Percentiles rank a stretch among this genome's conserved stretches.
These are phyloP conservation scores for Wickerhamomyces sydowiorum DNA, from an alignment of 805 yeast genomes.

Conservation along the genomic window DNA sequence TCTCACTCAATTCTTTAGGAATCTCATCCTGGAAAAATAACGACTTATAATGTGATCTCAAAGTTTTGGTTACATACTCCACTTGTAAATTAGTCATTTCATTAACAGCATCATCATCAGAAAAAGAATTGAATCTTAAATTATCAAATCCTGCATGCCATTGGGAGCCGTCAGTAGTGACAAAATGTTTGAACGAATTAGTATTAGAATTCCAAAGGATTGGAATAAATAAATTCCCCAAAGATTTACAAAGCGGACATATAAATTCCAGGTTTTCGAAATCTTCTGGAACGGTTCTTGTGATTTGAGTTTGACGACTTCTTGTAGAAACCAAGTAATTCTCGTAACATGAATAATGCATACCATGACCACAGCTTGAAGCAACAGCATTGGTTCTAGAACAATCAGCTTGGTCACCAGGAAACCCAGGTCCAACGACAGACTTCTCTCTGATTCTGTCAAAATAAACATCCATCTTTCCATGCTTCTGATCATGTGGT, in stretches of 20 bases:
- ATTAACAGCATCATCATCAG: conserved; percentile 1
- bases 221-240: conserved; percentile 82
- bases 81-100: conserved; percentile 10
- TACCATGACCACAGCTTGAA: conserved; percentile 89
- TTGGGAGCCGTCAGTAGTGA: conserved; percentile 1
- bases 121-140: conserved; percentile 4
- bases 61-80: not conserved
- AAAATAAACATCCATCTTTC: conserved; percentile 35
- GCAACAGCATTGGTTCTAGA: conserved; percentile 23
- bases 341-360: conserved; percentile 76
- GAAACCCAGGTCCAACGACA: conserved; percentile 72
- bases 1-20: conserved; percentile 5
- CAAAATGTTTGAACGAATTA: conserved; percentile 13
- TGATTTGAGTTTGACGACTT: conserved; percentile 60
- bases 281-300: conserved; percentile 78
- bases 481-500: conserved; percentile 9
- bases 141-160: conserved; percentile 17
- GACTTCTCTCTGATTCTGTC: conserved; percentile 27
- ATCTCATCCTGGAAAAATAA: conserved; percentile 2
- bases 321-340: conserved; percentile 55
- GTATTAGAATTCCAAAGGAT: conserved; percentile 52
- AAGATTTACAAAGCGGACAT: conserved; percentile 88
- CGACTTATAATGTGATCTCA: conserved; percentile 7
- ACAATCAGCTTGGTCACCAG: conserved; percentile 25
- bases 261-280: conserved; percentile 64